phyloP scores from a whole-genome alignment of 1,284 basidiomycete species.

The Puccinia coronata region DNA sequence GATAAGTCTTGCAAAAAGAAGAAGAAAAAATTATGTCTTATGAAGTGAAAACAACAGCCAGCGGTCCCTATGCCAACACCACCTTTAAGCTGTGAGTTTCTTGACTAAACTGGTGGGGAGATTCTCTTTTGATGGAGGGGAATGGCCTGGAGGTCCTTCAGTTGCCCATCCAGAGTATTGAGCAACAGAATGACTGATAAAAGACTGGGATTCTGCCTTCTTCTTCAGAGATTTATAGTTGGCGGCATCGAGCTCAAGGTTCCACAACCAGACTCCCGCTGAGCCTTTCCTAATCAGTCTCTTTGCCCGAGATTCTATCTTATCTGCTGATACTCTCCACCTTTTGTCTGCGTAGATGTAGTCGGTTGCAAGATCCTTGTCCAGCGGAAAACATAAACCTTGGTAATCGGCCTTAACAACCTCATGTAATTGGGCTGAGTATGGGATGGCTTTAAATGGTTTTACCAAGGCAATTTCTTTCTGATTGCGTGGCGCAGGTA shows the following conservation, averaged over 20 bases:
- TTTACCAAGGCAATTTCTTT: background rate
- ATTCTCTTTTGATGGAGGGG: background rate
- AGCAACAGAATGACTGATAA: no score
- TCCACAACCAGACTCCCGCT: background rate
- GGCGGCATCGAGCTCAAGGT: background rate
- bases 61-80: background rate
- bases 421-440: background rate
- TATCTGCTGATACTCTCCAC: no score
- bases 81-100: background rate
- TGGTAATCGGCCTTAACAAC: background rate
- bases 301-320: no score
- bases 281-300: no score
- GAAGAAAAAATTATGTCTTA: background rate
- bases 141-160: background rate
- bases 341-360: no score
- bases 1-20: background rate
- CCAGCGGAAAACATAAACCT: background rate
- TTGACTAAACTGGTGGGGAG: background rate
- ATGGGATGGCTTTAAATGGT: background rate
- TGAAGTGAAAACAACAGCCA: background rate
- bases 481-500: no score
- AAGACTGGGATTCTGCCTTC: no score
- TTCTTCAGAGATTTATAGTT: background rate
- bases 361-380: background rate
- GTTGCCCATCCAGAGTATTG: background rate